Base-by-base conservation (phyloP, 108 stramenopile species). In the Cyclotella baltica region DNA sequence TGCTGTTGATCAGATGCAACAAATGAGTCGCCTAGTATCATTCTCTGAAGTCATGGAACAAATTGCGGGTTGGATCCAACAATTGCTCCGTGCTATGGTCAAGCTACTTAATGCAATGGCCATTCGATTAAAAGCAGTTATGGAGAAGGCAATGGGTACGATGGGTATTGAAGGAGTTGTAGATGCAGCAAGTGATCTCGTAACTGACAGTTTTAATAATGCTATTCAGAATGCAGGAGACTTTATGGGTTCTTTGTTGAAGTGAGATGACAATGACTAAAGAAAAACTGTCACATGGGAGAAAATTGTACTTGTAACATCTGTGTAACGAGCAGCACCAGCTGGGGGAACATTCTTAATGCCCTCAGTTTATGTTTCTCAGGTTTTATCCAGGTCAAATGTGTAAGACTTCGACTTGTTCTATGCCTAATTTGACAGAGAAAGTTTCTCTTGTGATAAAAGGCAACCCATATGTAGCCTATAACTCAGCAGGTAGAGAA, bases 11-110 rank as follows among this genome's bases (percentile, higher is more conserved):
- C 71, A 85, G 8, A 65, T 88, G 10, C 31, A 74, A 52, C 67
- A 84, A 70, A 88, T 88, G 88, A 77, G 76, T 35, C 78, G 79
- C 18, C 34, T 88, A 5, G 85, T 86, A 0, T 62, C 59, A 4
- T 31, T 73, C 18, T 73, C 72, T 8, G 25, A 62, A 51, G 10
- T 62, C 11, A 61, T 73, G 72, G 61, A 73, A 58, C 28, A 73
- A 48, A 15, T 73, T 40, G 72, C 72, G 0, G 34, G 19, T 33
- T 47, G 62, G 29, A 62, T 73, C 0, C 58, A 62, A 13, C 57
- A 62, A 51, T 73, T 73, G 61, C 35, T 73, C 43, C 57, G 46
- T 38, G 72, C 72, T 3, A 48, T 73, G 47, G 33, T 40, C 6
- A 47, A 33, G 2, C 62, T 73, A 15, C 48, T 73, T 20, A 22